A percentile compares a stretch with the other conserved stretches of the same genome.
phyloP scores from a whole-genome alignment of 805 yeast species.

The Zygotorulaspora chibaensis region DNA sequence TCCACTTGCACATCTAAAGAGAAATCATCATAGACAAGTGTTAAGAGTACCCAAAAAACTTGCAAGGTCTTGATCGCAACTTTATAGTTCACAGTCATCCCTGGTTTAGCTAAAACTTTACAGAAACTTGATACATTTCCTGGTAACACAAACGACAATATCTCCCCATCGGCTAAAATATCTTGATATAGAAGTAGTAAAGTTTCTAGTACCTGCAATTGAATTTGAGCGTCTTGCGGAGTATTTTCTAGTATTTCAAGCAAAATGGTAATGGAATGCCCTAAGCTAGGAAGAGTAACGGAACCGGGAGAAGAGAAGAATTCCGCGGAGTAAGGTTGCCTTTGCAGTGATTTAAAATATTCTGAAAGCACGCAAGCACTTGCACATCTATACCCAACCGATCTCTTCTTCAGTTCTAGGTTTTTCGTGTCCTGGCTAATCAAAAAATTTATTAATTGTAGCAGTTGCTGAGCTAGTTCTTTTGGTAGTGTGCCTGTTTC shows the following conservation, averaged over 20 bases:
- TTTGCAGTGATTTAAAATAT: constrained; percentile 34
- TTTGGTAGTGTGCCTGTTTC: constrained; percentile 35
- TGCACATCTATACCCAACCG: constrained; percentile 38
- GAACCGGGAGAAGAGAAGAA: constrained; percentile 19
- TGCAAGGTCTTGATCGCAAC: constrained; percentile 34
- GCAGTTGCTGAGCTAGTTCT: constrained; percentile 41
- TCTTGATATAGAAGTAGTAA: constrained; percentile 36
- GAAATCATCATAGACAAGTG: constrained; percentile 41
- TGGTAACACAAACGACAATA: constrained; percentile 46
- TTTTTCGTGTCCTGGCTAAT: constrained; percentile 35
- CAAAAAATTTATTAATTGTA: constrained; percentile 44
- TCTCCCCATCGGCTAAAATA: constrained; percentile 44
- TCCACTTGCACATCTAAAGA: constrained; percentile 30
- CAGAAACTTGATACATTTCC: constrained; percentile 46
- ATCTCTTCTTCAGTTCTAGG: constrained; percentile 22
- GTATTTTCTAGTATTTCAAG: constrained; percentile 35
- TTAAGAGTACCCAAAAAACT: constrained; percentile 31
- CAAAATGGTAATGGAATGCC: constrained; percentile 44
- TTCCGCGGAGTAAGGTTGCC: constrained; percentile 21
- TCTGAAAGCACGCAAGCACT: constrained; percentile 34
- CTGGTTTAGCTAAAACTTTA: constrained; percentile 36
- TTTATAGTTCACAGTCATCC: constrained; percentile 37
- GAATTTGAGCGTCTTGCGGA: constrained; percentile 28
- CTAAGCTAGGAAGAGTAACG: constrained; percentile 42
- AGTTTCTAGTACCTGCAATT: constrained; percentile 34